Base-by-base conservation (phyloP, 1,284 basidiomycete species). In the Trichosporon sp. region DNA sequence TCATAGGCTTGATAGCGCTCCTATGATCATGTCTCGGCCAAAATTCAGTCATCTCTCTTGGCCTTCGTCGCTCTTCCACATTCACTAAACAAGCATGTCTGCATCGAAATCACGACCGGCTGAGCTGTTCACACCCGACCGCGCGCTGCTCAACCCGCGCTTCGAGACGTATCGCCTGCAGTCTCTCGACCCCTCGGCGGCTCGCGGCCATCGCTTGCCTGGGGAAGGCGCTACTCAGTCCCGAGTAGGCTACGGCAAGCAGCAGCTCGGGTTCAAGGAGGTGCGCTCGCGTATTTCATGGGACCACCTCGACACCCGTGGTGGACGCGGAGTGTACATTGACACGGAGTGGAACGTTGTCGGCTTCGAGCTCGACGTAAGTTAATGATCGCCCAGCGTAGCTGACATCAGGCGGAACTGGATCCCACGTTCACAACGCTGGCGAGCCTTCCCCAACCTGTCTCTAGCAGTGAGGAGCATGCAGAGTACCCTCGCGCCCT, bases 221-320 rank as follows among this genome's bases (percentile, higher is more conserved):
- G 77, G 72, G 4, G 32, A 35, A 1, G 80, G 80, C 19, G 79
- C 82, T 8, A 83, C 82, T 0, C 80, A 81, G 65, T 75, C 76
- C 56, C 75, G 82, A 11, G 72, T 81, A 19, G 76, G 76, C 11
- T 76, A 80, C 64, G 70, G 68, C 46, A 65, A 71, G 0, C 78
- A 80, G 54, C 77, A 77, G 56, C 74, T 82, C 11, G 76, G 76
- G 11, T 83, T 81, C 74, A 79, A 79, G 67, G 93, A 96, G 79
- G 90, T 94, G 46, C 89, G 92, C 78, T 91, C 90, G 73, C 87
- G 94, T 56, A 93, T 96, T 64, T 87, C 89, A 38, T 92, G 94
- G 84, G 94, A 96, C 77, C 94, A 96, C 79, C 87, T 96, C 2
- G 83, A 86, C 10, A 83, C 89, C 0, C 76, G 78, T 6, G 84